phyloP scores from a whole-genome alignment of 257 asterid species.

The Solanum chiquidenum region DNA sequence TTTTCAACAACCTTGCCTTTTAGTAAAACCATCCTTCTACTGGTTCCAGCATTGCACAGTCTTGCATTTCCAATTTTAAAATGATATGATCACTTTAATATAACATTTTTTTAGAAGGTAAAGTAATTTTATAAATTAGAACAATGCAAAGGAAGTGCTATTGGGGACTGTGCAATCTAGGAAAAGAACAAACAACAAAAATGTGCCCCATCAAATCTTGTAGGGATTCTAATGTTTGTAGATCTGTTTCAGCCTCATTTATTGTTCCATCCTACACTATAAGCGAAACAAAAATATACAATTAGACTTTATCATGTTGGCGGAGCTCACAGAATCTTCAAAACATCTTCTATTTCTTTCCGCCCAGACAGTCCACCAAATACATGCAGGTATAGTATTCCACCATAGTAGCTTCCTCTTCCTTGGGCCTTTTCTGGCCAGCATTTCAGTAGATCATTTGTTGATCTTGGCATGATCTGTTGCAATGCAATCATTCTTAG shows the following conservation, averaged over 20 bases:
- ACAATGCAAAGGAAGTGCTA: not conserved
- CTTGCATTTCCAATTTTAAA: not conserved
- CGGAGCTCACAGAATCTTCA: not conserved
- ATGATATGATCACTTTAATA: not conserved
- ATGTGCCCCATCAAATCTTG: not conserved
- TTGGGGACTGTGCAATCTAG: not conserved
- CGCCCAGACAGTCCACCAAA: not conserved
- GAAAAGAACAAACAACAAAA: not conserved
- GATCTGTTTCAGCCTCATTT: not conserved
- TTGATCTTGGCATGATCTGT: not conserved
- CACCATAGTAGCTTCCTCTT: not conserved
- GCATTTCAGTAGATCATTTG: not conserved
- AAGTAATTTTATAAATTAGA: not conserved
- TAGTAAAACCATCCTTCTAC: not conserved
- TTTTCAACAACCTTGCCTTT: not conserved
- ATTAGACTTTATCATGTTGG: not conserved
- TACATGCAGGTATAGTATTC: not conserved
- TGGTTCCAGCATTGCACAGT: not conserved
- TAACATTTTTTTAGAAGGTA: not conserved
- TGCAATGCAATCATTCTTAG: not conserved
- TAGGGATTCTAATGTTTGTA: not conserved
- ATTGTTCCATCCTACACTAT: not conserved
- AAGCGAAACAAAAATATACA: not conserved
- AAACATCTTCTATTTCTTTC: not conserved
- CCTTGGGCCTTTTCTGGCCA: not conserved